These are phyloP conservation scores for Pseudogymnoascus verrucosus DNA, from an alignment of 2,329 filamentous ascomycete species.

Conservation along the genomic window DNA sequence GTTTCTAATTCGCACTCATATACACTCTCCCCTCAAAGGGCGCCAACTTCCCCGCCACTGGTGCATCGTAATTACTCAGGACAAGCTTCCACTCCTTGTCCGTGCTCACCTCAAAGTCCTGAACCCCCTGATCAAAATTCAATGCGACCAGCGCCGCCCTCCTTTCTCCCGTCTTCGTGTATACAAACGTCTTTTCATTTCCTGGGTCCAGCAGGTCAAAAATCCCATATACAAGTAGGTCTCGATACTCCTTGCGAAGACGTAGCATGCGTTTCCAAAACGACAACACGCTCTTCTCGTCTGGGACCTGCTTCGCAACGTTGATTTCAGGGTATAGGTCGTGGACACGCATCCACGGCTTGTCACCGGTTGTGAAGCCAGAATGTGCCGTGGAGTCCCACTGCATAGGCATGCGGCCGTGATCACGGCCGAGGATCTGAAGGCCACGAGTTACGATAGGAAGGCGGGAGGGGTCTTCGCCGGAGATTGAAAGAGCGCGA, in stretches of 20 bases:
- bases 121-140: constrained; percentile 38
- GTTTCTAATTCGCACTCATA: background rate
- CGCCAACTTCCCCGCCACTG: background rate
- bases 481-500: constrained; percentile 38
- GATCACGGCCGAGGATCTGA: constrained; percentile 54
- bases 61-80: background rate
- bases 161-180: constrained; percentile 31
- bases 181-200: constrained; percentile 38
- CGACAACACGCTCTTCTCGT: constrained; percentile 21
- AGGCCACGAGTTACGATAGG: constrained; percentile 31
- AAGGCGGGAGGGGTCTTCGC: background rate
- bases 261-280: constrained; percentile 26
- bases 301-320: constrained; percentile 41
- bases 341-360: constrained; percentile 54
- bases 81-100: constrained; percentile 14
- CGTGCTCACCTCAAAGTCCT: constrained; percentile 18
- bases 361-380: constrained; percentile 50
- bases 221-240: constrained; percentile 53
- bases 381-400: constrained; percentile 50
- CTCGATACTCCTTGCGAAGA: constrained; percentile 39
- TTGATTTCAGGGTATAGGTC: constrained; percentile 48
- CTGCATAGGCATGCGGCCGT: constrained; percentile 61
- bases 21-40: background rate
- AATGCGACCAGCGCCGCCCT: constrained; percentile 35
- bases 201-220: constrained; percentile 45